Evolutionary conservation across 2,329 filamentous ascomycete species (phyloP).

Genomic region (Xylaria hypoxylon): DNA sequence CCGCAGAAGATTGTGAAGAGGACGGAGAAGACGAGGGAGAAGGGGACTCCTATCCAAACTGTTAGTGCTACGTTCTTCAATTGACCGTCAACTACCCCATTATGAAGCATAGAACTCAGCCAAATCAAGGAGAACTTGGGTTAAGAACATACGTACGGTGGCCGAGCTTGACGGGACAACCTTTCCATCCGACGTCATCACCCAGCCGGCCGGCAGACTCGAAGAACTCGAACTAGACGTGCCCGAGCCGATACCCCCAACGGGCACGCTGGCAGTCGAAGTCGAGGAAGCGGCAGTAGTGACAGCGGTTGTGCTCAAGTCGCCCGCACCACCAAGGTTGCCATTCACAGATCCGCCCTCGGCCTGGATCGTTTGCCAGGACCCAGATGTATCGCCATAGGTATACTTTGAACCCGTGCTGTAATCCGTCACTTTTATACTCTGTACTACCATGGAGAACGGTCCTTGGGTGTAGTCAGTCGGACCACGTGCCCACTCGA

Average conservation of each 20-base stretch:
- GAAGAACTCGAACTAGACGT: conserved; percentile 64
- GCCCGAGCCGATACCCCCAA: conserved; percentile 72
- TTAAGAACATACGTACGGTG: conserved; percentile 59
- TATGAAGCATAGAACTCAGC: conserved; percentile 39
- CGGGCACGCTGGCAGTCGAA: conserved; percentile 74
- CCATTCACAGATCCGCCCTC: conserved; percentile 82
- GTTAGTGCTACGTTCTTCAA: conserved; percentile 41
- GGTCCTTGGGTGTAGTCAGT: conserved; percentile 88
- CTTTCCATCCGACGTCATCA: conserved; percentile 81
- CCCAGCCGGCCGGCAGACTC: conserved; percentile 80
- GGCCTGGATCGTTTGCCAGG: conserved; percentile 84
- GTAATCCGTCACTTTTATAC: conserved; percentile 85
- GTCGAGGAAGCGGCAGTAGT: conserved; percentile 73
- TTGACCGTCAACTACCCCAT: conserved; percentile 20
- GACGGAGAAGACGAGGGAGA: conserved; percentile 54
- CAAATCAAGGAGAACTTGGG: conserved; percentile 28
- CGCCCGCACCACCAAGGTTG: conserved; percentile 68
- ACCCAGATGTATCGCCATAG: conserved; percentile 82
- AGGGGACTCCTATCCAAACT: conserved; percentile 51
- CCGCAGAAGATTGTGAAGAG: conserved; percentile 54
- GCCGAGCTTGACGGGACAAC: conserved; percentile 78
- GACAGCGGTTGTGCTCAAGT: conserved; percentile 65
- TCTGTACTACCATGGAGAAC: conserved; percentile 86
- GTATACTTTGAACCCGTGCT: conserved; percentile 88
- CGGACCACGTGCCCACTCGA: conserved; percentile 87